phyloP scores from a whole-genome alignment of 768 basidiomycete genomes.

The Pisolithus microcarpus region DNA sequence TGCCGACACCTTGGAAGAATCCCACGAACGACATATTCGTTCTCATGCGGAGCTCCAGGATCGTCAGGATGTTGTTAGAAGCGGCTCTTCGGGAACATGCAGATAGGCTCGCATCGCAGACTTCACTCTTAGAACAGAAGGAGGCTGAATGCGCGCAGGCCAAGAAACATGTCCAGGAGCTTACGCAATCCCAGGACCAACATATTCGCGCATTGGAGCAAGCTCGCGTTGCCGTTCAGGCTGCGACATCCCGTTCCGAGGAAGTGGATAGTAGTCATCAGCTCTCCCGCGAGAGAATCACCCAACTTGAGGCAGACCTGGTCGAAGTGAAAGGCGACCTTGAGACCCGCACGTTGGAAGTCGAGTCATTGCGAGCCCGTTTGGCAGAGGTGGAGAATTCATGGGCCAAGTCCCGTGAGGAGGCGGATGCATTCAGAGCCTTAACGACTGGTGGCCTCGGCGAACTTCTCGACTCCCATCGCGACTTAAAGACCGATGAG shows the following conservation, averaged over 20 bases:
- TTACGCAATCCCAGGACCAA: constrained; percentile 65
- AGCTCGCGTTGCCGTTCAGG: constrained; percentile 66
- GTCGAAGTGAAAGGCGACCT: constrained; percentile 76
- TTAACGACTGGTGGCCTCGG: constrained; percentile 83
- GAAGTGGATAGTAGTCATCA: constrained; percentile 74
- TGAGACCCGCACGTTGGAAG: constrained; percentile 66
- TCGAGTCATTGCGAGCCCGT: constrained; percentile 57
- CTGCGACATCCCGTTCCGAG: constrained; percentile 67
- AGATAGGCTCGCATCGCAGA: constrained; percentile 65
- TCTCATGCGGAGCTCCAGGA: constrained; percentile 68
- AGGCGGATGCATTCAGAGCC: constrained; percentile 84
- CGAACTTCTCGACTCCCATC: constrained; percentile 81
- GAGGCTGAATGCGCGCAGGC: constrained; percentile 69
- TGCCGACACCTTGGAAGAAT: constrained; percentile 65
- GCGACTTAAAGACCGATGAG: constrained; percentile 78
- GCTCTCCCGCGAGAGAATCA: constrained; percentile 61
- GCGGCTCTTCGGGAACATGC: constrained; percentile 65
- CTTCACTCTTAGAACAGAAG: constrained; percentile 66
- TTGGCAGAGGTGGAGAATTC: constrained; percentile 80
- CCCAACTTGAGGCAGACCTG: constrained; percentile 66
- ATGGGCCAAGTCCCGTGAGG: constrained; percentile 88
- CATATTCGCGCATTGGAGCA: constrained; percentile 87
- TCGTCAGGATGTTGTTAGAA: constrained; percentile 52
- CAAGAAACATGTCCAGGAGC: constrained; percentile 64
- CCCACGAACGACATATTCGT: constrained; percentile 55